A percentile compares a stretch with the other conserved stretches of the same genome.
Conservation (phyloP, 2,329 filamentous ascomycete species). For the Aspergillus aculeatinus region DNA sequence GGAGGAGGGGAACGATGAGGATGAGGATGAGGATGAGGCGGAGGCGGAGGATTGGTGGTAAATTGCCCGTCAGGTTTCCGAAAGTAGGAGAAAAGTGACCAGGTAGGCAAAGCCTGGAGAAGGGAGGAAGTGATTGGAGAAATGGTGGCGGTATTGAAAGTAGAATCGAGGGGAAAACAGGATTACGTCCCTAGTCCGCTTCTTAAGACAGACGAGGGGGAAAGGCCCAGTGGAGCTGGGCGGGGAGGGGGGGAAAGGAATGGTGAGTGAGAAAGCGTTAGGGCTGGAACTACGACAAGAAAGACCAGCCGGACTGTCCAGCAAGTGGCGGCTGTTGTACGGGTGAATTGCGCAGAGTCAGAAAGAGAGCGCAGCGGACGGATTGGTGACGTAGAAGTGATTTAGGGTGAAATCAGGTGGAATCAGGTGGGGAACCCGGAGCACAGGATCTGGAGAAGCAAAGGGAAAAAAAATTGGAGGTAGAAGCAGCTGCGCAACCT, state of each 20-base stretch:
- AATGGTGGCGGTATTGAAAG: constrained; percentile 7
- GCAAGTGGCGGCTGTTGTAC: not conserved
- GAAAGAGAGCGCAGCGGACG: not conserved
- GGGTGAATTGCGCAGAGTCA: not conserved
- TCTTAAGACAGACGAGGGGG: constrained; percentile 17
- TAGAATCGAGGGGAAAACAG: constrained; percentile 9
- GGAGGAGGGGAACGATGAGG: not conserved
- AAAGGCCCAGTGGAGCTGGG: constrained; percentile 9
- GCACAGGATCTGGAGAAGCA: not conserved
- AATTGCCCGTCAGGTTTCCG: constrained; percentile 5
- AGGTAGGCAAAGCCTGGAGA: constrained; percentile 3
- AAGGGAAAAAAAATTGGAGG: constrained; percentile 1
- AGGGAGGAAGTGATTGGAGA: constrained; percentile 8
- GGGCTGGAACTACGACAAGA: constrained; percentile 12
- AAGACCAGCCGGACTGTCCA: not conserved
- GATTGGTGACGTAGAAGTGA: constrained; percentile 7
- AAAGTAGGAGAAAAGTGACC: constrained; percentile 7
- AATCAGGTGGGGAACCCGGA: not conserved
- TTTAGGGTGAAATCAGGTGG: not conserved
- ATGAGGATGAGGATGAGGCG: not conserved
- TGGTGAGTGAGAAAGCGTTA: constrained; percentile 1
- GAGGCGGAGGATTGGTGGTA: not conserved
- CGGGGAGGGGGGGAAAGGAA: no score
- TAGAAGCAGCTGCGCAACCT: not conserved
- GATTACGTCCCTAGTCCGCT: constrained; percentile 21